Percentiles rank a stretch among this genome's conserved stretches.
phyloP scores from a whole-genome alignment of 768 basidiomycete genomes.

The Neoboletus subvelutipes region DNA sequence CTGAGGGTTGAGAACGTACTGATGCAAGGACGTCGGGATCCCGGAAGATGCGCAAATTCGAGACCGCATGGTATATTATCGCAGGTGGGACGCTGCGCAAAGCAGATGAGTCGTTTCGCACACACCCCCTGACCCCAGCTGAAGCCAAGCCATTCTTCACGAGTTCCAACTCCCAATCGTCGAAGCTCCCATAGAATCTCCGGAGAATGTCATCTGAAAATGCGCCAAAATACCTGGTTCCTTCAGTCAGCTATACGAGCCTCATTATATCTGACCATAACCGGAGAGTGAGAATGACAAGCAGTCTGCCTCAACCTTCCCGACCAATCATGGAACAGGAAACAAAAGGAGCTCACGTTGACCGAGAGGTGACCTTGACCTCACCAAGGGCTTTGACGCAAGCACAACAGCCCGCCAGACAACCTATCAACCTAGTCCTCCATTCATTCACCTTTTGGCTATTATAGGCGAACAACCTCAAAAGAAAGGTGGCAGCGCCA shows the following conservation, averaged over 20 bases:
- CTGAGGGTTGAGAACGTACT: conserved; percentile 26
- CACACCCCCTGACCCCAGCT: conserved; percentile 21
- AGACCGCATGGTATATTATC: conserved; percentile 59
- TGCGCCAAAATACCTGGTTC: conserved; percentile 68
- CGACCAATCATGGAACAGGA: not conserved
- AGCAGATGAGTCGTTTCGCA: conserved; percentile 20
- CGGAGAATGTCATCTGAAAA: conserved; percentile 51
- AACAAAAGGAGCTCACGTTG: conserved; percentile 58
- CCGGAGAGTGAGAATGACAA: conserved; percentile 10
- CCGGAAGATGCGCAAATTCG: conserved; percentile 57
- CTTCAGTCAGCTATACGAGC: conserved; percentile 14
- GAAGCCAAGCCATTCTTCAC: conserved; percentile 49
- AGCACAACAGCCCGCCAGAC: conserved; percentile 60
- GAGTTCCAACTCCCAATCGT: conserved; percentile 60
- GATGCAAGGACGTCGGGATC: conserved; percentile 45
- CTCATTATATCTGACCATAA: conserved; percentile 3
- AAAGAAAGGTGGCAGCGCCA: conserved; percentile 75
- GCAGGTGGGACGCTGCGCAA: conserved; percentile 49
- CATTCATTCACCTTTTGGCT: conserved; percentile 58
- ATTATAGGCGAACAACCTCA: conserved; percentile 80
- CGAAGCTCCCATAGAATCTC: conserved; percentile 61
- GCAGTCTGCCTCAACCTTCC: conserved; percentile 7
- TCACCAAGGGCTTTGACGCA: conserved; percentile 70
- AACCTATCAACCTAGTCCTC: conserved; percentile 54
- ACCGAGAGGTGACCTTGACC: conserved; percentile 61